These are phyloP conservation scores for Aplosporella prunicola DNA, from an alignment of 2,329 filamentous ascomycete genomes.

Conservation along the genomic window DNA sequence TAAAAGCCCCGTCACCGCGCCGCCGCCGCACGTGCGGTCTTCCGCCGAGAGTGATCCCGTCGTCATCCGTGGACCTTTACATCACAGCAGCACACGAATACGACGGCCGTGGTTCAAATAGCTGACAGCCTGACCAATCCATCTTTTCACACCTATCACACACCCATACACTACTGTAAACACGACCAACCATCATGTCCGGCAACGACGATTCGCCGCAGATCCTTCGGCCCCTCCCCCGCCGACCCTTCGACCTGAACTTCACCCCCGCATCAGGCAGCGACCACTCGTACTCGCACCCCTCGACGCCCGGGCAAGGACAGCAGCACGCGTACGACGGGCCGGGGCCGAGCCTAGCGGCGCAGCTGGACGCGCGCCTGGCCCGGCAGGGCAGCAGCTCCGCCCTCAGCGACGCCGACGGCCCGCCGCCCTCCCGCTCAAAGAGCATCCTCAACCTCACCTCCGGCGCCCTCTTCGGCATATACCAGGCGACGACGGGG, in stretches of 20 bases:
- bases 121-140: no score
- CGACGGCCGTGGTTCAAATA: no score
- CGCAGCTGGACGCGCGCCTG: slow-evolving; percentile 6
- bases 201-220: slow-evolving; percentile 16
- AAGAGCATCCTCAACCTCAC: slow-evolving; percentile 80
- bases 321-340: no score
- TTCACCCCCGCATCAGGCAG: slow-evolving; percentile 8
- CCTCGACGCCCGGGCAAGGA: slow-evolving; percentile 20
- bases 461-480: slow-evolving; percentile 80
- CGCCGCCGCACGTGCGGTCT: no score
- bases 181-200: slow-evolving; percentile 7
- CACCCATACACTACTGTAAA: no score
- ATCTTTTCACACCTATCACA: no score
- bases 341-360: slow-evolving; percentile 1
- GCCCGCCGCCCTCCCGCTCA: slow-evolving; percentile 46
- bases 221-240: slow-evolving; percentile 30
- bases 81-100: no score
- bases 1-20: no score
- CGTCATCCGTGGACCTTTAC: no score
- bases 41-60: no score
- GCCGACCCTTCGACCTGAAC: slow-evolving; percentile 23
- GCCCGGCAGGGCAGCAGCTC: neutral
- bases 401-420: slow-evolving; percentile 16
- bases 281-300: slow-evolving; percentile 14
- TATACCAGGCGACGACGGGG: slow-evolving; percentile 59